A percentile compares a stretch with the other conserved stretches of the same genome.
These are phyloP conservation scores for Kodamaea plutei DNA, from an alignment of 1,139 yeast genomes.

Conservation along the genomic window DNA sequence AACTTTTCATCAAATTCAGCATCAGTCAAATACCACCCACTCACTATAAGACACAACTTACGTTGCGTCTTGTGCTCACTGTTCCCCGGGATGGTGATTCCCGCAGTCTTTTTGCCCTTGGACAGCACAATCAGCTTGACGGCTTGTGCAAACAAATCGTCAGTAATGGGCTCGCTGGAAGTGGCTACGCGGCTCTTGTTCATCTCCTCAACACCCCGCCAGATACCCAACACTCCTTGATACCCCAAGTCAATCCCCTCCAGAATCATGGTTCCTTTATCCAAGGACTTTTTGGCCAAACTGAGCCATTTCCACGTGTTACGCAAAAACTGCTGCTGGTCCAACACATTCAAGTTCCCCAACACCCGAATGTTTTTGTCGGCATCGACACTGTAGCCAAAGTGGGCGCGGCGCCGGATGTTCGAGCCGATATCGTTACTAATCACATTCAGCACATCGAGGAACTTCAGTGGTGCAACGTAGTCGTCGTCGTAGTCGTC, in stretches of 20 bases:
- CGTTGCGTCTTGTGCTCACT: constrained; percentile 61
- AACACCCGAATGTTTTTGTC: constrained; percentile 59
- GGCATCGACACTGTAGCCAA: constrained; percentile 74
- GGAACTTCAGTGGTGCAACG: constrained; percentile 28
- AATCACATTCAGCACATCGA: constrained; percentile 37
- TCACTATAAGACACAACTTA: constrained; percentile 73
- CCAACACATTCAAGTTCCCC: constrained; percentile 49
- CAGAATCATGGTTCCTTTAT: constrained; percentile 64
- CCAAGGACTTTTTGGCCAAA: constrained; percentile 63
- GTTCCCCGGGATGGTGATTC: constrained; percentile 42
- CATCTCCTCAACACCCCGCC: constrained; percentile 76
- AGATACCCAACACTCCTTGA: constrained; percentile 84
- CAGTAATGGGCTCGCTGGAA: constrained; percentile 35
- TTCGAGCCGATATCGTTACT: constrained; percentile 62
- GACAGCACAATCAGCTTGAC: constrained; percentile 39
- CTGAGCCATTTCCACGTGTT: constrained; percentile 91
- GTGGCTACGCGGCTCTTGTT: constrained; percentile 46
- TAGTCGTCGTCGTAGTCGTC: constrained; percentile 26
- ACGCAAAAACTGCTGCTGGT: constrained; percentile 55
- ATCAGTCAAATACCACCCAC: constrained; percentile 88
- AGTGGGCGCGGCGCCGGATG: constrained; percentile 64
- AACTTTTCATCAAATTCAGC: constrained; percentile 73
- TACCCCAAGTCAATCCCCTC: constrained; percentile 75
- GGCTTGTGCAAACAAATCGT: constrained; percentile 44
- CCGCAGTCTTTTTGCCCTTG: constrained; percentile 43